Base-by-base conservation (phyloP, 176 grass and related monocot genomes). In the Avena atlantica region DNA sequence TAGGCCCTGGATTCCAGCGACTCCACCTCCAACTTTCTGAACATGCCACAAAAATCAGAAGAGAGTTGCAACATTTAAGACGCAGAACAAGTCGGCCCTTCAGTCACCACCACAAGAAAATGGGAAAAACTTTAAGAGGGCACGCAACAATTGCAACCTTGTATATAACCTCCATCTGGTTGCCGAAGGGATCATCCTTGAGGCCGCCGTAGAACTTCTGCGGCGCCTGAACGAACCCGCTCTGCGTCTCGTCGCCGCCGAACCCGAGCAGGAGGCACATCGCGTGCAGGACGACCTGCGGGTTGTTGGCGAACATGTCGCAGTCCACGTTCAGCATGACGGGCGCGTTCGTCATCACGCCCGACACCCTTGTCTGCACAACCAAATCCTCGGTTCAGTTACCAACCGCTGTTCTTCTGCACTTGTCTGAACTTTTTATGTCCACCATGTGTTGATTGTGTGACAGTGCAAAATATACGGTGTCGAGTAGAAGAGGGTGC, bases 321-420 rank as follows among this genome's bases (percentile, higher is more conserved):
- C 92, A 94, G 8, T 94, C 92, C 77, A 94, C 87, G 9, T 94
- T 94, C 12, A 94, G 77, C 87, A 89, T 89, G 81, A 94, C 37
- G 0, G 89, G 89, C 1, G 89, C 84, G 37, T 94, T 94, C 4
- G 81, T 94, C 84, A 91, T 60, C 71, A 94, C 78, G 0, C 29
- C 87, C 0, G 92, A 94, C 47, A 88, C 92, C 81, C 92, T 89
- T 19, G 89, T 85, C 92, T 94, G 78, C 59, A 40, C 8, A 17
- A 0, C 31, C 1, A 78, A 70, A 57, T 48, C 8, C 0, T 8
- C 16, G 8, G 55, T 15, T 21, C 3, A 31, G 29, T 70, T 12
- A n/a, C 34, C 8, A 58, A 12, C 34, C 40, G 40, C 31, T 6
- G 27, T 12, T 48, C 8, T 4, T 23, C 10, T 49, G 12, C 70